These are phyloP conservation scores for Epichloe elymi DNA, from an alignment of 2,329 filamentous ascomycete species.

Conservation along the genomic window DNA sequence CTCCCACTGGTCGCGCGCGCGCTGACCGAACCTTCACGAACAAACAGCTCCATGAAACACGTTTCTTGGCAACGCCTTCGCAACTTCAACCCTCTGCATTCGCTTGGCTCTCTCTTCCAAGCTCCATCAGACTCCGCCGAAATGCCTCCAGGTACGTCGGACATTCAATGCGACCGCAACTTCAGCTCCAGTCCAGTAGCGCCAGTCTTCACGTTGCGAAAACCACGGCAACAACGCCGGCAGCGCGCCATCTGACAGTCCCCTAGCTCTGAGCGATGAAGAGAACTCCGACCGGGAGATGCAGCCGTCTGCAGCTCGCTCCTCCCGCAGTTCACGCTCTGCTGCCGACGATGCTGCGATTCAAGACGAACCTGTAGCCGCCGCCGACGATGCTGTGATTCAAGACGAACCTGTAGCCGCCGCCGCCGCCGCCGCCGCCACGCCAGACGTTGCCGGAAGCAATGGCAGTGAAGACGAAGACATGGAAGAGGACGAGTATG, in stretches of 20 bases:
- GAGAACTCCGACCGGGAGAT: conserved; percentile 20
- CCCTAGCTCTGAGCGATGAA: conserved; percentile 24
- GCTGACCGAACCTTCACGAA: not conserved
- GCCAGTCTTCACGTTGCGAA: not conserved
- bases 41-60: not conserved
- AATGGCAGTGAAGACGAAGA: conserved; percentile 18
- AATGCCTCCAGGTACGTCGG: conserved; percentile 5
- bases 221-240: not conserved
- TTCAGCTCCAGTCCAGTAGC: not conserved
- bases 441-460: conserved; percentile 14
- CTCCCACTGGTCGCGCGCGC: not conserved
- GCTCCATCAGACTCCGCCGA: not conserved
- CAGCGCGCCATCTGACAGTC: conserved; percentile 9
- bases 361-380: not conserved
- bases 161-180: not conserved
- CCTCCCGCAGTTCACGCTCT: conserved; percentile 14
- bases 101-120: not conserved
- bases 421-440: conserved; percentile 7
- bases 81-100: not conserved
- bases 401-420: not conserved
- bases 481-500: conserved; percentile 31
- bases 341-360: conserved; percentile 3
- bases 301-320: conserved; percentile 9
- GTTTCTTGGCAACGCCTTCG: not conserved
- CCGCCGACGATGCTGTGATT: conserved; percentile 1